phyloP scores from a whole-genome alignment of 2,329 filamentous ascomycete species.

The Diaporthe humulicola region DNA sequence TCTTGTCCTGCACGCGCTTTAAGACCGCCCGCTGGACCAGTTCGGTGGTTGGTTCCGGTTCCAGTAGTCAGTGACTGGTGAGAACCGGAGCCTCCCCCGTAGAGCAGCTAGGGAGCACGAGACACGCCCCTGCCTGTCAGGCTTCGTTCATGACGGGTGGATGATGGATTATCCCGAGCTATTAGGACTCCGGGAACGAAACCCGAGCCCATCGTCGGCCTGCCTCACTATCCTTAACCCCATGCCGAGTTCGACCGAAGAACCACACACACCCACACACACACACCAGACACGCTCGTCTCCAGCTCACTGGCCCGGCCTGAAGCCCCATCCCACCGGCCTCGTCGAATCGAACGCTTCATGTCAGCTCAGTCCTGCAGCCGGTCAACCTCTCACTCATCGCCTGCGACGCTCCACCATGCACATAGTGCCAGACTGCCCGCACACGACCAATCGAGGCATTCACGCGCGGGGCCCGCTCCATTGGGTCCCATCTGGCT shows the following conservation, averaged over 20 bases:
- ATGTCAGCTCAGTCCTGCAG: slow-evolving; percentile 40
- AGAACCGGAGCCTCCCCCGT: background rate
- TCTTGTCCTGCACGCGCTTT: slow-evolving; percentile 6
- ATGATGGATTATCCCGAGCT: slow-evolving; percentile 18
- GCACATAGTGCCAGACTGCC: background rate
- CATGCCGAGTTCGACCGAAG: slow-evolving; percentile 19
- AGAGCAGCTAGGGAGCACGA: slow-evolving; percentile 3
- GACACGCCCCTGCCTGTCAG: slow-evolving; percentile 1
- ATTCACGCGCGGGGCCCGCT: slow-evolving; percentile 16
- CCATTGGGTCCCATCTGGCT: slow-evolving; percentile 14
- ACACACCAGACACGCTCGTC: slow-evolving; percentile 5
- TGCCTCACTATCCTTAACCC: slow-evolving; percentile 11
- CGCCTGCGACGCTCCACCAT: slow-evolving; percentile 58
- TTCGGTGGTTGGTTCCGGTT: slow-evolving; percentile 9
- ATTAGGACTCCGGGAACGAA: slow-evolving; percentile 17
- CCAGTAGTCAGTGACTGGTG: slow-evolving; percentile 8
- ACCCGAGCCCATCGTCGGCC: slow-evolving; percentile 26
- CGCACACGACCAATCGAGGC: slow-evolving; percentile 20
- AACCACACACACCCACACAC: slow-evolving; percentile 22
- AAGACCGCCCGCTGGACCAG: background rate
- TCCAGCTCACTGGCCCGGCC: slow-evolving; percentile 35
- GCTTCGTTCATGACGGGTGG: slow-evolving; percentile 19
- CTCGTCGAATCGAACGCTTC: slow-evolving; percentile 34
- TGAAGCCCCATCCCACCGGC: slow-evolving; percentile 31
- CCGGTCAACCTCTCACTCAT: slow-evolving; percentile 42